Conservation (phyloP, 345 rosid genomes). For the Iberis pinnata region DNA sequence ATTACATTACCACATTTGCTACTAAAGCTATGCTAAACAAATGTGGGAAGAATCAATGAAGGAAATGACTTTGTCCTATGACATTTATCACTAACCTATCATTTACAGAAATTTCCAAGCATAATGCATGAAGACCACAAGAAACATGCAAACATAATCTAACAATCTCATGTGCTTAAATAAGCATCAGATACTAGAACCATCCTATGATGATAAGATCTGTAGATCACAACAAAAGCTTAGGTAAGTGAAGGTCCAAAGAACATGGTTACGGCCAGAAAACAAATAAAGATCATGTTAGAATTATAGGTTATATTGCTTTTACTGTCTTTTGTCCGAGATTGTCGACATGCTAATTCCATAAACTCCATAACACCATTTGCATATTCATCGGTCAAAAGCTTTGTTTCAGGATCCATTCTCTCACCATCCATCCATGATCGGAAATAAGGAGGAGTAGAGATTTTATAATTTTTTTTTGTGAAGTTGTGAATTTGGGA, state of each 20-base stretch:
- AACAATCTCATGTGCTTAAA: slow-evolving; percentile 29
- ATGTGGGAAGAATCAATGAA: slow-evolving; percentile 19
- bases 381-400: too few species aligned
- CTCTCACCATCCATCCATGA: too few species aligned
- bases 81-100: slow-evolving; percentile 17
- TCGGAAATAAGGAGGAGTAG: too few species aligned
- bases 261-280: slow-evolving; percentile 9
- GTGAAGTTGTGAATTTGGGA: too few species aligned
- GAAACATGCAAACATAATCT: slow-evolving; percentile 32
- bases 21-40: slow-evolving; percentile 18
- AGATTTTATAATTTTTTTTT: too few species aligned
- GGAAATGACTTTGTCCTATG: slow-evolving; percentile 13
- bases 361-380: too few species aligned
- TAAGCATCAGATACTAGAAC: slow-evolving; percentile 27
- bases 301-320: too few species aligned
- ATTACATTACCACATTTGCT: slow-evolving; percentile 27
- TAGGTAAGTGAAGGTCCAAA: slow-evolving; percentile 16
- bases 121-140: slow-evolving; percentile 24
- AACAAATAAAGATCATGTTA: not conserved
- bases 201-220: slow-evolving; percentile 9
- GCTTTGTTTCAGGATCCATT: too few species aligned
- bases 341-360: too few species aligned
- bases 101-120: not conserved
- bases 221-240: slow-evolving; percentile 18
- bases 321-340: too few species aligned